phyloP scores from a whole-genome alignment of 768 basidiomycete genomes.

The Naganishia randhawae region DNA sequence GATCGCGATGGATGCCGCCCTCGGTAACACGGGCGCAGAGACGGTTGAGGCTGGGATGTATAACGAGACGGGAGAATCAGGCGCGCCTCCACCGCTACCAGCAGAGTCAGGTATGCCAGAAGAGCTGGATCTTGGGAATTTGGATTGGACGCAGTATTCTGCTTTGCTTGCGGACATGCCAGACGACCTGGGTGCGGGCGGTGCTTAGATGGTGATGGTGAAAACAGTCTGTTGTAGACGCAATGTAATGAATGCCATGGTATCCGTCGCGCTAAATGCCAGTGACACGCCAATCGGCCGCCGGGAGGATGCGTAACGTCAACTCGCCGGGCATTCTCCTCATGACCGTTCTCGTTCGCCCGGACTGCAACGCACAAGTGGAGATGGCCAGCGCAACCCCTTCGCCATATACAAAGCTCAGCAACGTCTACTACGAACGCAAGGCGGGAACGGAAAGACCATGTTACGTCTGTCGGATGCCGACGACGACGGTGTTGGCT shows the following conservation, averaged over 20 bases:
- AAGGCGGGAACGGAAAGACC: conserved; percentile 71
- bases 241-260: background rate
- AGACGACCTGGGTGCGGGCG: conserved; percentile 1
- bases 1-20: background rate
- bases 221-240: background rate
- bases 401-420: conserved; percentile 32
- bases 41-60: background rate
- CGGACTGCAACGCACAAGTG: too few relatives aligned
- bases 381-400: too few relatives aligned
- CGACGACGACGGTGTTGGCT: conserved; percentile 77
- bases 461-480: conserved; percentile 63
- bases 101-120: conserved; percentile 5
- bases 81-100: background rate
- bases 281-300: too few relatives aligned
- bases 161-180: conserved; percentile 14
- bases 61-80: conserved; percentile 25
- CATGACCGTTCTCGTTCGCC: background rate
- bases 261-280: too few relatives aligned
- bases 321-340: too few relatives aligned
- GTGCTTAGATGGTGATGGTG: background rate
- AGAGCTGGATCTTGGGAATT: conserved; percentile 2
- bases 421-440: conserved; percentile 83
- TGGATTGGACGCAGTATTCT: conserved; percentile 22
- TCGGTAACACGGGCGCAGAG: background rate
- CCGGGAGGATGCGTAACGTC: too few relatives aligned